Evolutionary conservation across 106 monocot genomes (phyloP).

Genomic region (Phalaenopsis equestris): DNA sequence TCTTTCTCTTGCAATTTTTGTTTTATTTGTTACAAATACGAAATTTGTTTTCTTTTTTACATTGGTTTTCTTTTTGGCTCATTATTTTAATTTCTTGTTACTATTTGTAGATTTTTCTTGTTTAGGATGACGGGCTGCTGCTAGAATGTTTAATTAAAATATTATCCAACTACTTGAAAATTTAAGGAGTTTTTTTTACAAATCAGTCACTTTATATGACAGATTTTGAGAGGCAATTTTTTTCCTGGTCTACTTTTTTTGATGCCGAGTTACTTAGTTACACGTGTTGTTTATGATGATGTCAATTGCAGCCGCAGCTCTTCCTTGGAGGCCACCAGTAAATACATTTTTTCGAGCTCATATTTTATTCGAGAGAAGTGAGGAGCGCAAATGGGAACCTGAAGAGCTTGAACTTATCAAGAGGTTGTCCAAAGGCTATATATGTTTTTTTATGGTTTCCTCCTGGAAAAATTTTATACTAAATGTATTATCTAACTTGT

Average conservation of each 20-base stretch:
- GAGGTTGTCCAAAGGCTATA: not conserved
- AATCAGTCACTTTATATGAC: not conserved
- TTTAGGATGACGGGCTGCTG: not conserved
- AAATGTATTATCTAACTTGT: not conserved
- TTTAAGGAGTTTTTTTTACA: not conserved
- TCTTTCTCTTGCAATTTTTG: not conserved
- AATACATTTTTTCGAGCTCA: not conserved
- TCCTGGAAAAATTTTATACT: not conserved
- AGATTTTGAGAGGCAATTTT: not conserved
- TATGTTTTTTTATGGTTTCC: not conserved
- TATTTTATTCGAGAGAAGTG: slow-evolving; percentile 1
- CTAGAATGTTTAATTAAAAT: not conserved
- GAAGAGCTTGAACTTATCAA: slow-evolving; percentile 8
- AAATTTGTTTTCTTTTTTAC: not conserved
- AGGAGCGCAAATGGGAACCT: slow-evolving; percentile 4
- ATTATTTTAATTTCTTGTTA: not conserved
- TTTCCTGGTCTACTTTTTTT: not conserved
- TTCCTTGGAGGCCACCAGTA: not conserved
- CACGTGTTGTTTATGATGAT: not conserved
- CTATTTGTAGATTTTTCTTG: slow-evolving; percentile 2
- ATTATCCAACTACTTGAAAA: not conserved
- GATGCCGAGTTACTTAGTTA: not conserved
- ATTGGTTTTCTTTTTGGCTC: not conserved
- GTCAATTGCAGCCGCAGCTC: not conserved
- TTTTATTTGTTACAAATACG: not conserved